phyloP scores from a whole-genome alignment of 495 filamentous ascomycete genomes.

The Trichoderma virens region DNA sequence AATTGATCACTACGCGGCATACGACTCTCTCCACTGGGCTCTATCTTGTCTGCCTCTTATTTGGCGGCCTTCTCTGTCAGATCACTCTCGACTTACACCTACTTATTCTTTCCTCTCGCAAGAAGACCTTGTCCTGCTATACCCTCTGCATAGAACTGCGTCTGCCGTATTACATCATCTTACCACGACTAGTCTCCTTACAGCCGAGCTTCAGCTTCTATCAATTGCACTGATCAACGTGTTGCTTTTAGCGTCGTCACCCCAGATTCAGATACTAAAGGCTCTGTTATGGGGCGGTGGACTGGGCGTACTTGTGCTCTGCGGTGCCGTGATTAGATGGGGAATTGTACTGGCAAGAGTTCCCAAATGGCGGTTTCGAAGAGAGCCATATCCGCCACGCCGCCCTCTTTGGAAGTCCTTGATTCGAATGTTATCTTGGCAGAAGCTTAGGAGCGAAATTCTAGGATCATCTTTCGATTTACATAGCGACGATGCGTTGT shows the following conservation, averaged over 20 bases:
- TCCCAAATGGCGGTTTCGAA: slow-evolving; percentile 82
- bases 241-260: slow-evolving; percentile 66
- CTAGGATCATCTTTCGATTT: slow-evolving; percentile 10
- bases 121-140: slow-evolving; percentile 63
- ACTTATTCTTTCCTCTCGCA: slow-evolving; percentile 31
- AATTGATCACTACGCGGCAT: slow-evolving; percentile 41
- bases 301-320: slow-evolving; percentile 63
- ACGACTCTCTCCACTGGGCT: slow-evolving; percentile 63
- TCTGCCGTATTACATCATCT: slow-evolving; percentile 65
- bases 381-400: slow-evolving; percentile 25
- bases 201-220: slow-evolving; percentile 80
- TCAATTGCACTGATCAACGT: slow-evolving; percentile 78
- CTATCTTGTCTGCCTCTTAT: slow-evolving; percentile 57
- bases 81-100: background rate
- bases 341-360: slow-evolving; percentile 79
- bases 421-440: slow-evolving; percentile 21
- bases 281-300: slow-evolving; percentile 84
- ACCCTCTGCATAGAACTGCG: slow-evolving; percentile 79
- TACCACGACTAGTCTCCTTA: slow-evolving; percentile 77
- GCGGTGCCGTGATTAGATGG: slow-evolving; percentile 72
- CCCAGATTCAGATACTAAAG: slow-evolving; percentile 77
- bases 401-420: slow-evolving; percentile 19
- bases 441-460: slow-evolving; percentile 23
- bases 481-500: slow-evolving; percentile 15
- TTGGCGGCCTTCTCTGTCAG: slow-evolving; percentile 12